Base-by-base conservation (phyloP, 1,284 basidiomycete species). In the Rhodotorula sp. region DNA sequence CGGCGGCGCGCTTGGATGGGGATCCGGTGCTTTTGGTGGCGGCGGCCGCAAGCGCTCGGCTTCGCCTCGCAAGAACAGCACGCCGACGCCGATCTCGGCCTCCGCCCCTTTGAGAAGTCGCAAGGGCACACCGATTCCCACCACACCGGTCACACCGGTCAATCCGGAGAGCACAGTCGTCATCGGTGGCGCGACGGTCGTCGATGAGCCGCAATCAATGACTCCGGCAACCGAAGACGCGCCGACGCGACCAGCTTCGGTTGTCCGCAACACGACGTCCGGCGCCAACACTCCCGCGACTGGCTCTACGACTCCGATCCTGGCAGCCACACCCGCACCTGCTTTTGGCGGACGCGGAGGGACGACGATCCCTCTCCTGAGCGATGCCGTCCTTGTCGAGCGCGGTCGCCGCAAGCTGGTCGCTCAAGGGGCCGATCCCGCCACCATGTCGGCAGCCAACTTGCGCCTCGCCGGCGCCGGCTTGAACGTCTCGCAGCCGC, bases 381-480 rank as follows among this genome's bases (percentile, higher is more conserved):
- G 62, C 20, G 67, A 68, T 26, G 67, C 67, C 8, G 62, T 68
- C 5, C 57, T 64, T 7, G 26, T 68, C 47, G 67, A 68, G 58
- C 67, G 67, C 4, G 67, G 67, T 23, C 67, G 67, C n/a, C 67
- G 67, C 52, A 23, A 39, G 62, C 29, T 68, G 21, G 58, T 64
- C 49, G 67, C 67, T 4, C 56, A 67, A 16, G 66, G 66, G 23
- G 47, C 52, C 21, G 60, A 67, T 31, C 60, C 66, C 14, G 7
- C 49, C 12, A 29, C 15, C 46, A 18, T 60, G 43, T 34, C 43
- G 16, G 43, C 58, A 7, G 58, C 58, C 43, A 47, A 60, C 15
- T 26, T 56, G 58, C 46, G 58, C 12, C 23, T 46, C 43, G 58
- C 58, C 15, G 58, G 43, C 4, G 43, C 58, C 5, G 58, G 58